A percentile compares a stretch with the other conserved stretches of the same genome.
Conservation (phyloP, 2,329 filamentous ascomycete genomes). For the Epichloe festucae region DNA sequence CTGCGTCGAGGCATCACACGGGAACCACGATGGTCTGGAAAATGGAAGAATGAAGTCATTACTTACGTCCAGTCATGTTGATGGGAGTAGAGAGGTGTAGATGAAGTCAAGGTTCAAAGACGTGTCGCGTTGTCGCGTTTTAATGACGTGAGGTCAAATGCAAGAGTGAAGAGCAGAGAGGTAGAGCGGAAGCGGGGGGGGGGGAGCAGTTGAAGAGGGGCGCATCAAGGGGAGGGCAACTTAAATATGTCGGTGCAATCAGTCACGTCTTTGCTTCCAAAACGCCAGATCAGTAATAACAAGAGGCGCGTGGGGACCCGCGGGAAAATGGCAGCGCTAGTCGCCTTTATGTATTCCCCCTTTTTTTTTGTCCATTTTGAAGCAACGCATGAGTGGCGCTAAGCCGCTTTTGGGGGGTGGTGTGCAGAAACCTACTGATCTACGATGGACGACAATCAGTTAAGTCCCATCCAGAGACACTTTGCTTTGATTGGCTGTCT, state of each 20-base stretch:
- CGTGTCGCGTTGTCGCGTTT: slow-evolving; percentile 10
- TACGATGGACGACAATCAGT: no score
- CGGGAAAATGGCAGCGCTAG: background rate
- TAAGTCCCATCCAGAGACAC: no score
- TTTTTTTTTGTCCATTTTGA: no score
- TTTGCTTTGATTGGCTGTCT: no score
- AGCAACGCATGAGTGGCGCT: background rate
- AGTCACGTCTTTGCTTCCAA: slow-evolving; percentile 10
- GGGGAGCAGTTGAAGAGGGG: slow-evolving; percentile 11
- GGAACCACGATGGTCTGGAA: no score
- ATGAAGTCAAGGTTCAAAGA: background rate
- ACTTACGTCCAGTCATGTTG: slow-evolving; percentile 66
- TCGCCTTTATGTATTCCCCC: no score
- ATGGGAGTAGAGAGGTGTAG: slow-evolving; percentile 20
- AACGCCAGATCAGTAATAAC: slow-evolving; percentile 10
- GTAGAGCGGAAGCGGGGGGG: slow-evolving; percentile 9
- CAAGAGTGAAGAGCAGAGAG: slow-evolving; percentile 8
- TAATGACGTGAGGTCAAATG: slow-evolving; percentile 6
- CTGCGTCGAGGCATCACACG: no score
- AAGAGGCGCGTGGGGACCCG: background rate
- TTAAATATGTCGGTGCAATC: slow-evolving; percentile 28
- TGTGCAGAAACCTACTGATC: background rate
- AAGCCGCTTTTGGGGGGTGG: background rate
- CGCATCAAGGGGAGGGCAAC: slow-evolving; percentile 13
- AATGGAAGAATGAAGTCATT: slow-evolving; percentile 6